Percentiles rank a stretch among this genome's conserved stretches.
Conservation (phyloP, 208 protist genomes). For the Sergeia podlipaevii region DNA sequence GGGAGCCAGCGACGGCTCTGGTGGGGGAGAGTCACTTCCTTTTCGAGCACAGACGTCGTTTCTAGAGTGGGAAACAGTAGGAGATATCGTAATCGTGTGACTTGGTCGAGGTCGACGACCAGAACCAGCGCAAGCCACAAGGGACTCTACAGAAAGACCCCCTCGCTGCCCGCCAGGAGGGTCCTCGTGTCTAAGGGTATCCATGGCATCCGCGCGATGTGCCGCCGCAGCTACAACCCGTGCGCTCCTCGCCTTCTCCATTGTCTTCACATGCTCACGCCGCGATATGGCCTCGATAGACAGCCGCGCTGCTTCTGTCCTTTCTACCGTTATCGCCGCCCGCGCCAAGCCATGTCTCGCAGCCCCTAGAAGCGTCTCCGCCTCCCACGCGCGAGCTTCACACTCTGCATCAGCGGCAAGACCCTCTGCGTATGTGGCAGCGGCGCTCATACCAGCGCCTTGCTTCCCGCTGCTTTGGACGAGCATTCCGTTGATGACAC, state of each 20-base stretch:
- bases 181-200: too few species aligned
- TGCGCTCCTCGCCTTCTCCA: constrained; percentile 16
- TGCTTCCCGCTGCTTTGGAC: constrained; percentile 14
- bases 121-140: not conserved
- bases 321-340: constrained; percentile 22
- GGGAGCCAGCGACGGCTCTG: too few species aligned
- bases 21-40: too few species aligned
- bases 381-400: constrained; percentile 53
- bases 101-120: too few species aligned
- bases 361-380: constrained; percentile 39
- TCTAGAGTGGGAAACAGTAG: too few species aligned
- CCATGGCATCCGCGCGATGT: too few species aligned
- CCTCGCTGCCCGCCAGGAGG: not conserved
- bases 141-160: not conserved
- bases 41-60: too few species aligned
- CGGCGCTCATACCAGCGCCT: constrained; percentile 27
- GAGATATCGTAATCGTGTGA: too few species aligned
- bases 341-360: constrained; percentile 45
- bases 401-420: constrained; percentile 9
- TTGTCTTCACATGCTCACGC: constrained; percentile 14
- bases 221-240: constrained; percentile 13
- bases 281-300: constrained; percentile 15
- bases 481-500: constrained; percentile 23
- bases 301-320: constrained; percentile 9
- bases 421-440: constrained; percentile 8